Percentiles rank a stretch among this genome's conserved stretches.
phyloP scores from a whole-genome alignment of 2,329 filamentous ascomycete genomes.

The Ophiosphaerella korrae region DNA sequence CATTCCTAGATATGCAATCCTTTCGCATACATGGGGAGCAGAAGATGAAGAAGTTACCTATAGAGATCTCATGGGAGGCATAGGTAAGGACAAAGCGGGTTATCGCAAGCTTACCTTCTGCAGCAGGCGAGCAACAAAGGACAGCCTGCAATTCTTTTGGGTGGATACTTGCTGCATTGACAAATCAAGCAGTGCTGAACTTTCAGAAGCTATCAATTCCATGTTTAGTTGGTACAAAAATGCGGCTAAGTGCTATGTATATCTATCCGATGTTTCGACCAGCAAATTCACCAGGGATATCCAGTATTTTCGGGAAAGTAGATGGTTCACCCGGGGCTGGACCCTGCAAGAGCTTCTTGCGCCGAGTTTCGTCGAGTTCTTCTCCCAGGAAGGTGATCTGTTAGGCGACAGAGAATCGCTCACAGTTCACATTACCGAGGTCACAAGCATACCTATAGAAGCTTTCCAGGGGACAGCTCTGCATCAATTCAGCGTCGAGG shows the following conservation, averaged over 20 bases:
- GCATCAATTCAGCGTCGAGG: neutral
- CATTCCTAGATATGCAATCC: neutral
- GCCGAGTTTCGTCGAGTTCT: neutral
- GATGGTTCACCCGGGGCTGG: no score
- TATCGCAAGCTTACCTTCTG: no score
- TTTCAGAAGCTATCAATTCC: no score
- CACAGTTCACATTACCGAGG: neutral
- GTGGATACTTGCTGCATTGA: neutral
- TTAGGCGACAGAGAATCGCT: neutral
- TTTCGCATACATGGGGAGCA: neutral
- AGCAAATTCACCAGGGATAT: no score
- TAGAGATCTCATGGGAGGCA: no score
- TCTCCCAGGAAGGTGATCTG: neutral
- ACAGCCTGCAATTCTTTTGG: neutral
- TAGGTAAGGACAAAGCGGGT: no score
- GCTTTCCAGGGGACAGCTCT: neutral
- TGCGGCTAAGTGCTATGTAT: neutral
- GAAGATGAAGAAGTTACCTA: neutral
- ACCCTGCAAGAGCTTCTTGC: conserved; percentile 1
- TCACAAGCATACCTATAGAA: neutral
- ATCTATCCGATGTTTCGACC: no score
- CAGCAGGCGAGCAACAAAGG: neutral
- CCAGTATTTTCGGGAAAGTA: no score
- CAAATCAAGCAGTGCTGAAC: no score
- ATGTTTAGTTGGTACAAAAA: no score